Base-by-base conservation (phyloP, 768 basidiomycete genomes). In the Cystobasidium ongulense region DNA sequence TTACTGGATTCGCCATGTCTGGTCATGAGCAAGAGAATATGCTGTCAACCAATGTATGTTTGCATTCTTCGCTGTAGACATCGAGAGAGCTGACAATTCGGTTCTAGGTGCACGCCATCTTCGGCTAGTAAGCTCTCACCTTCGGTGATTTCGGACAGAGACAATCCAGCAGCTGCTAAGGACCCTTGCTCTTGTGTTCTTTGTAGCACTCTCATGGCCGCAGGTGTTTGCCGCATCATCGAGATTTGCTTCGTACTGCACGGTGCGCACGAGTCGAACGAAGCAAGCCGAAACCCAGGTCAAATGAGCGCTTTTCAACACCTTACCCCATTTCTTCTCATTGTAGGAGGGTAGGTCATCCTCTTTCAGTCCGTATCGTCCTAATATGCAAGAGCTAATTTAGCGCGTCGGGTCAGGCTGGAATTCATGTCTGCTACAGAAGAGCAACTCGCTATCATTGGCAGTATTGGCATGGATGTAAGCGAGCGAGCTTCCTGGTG, bases 361-460 rank as follows among this genome's bases (percentile, higher is more conserved):
- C 33, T 17, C n/a, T n/a, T 11, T 21, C 4, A 8, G n/a, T 4
- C 3, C 46, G 15, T n/a, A 8, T 50, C 46, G 21, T 4, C 46
- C 46, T n/a, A n/a, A n/a, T n/a, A n/a, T n/a, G n/a, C n/a, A n/a
- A n/a, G n/a, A n/a, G n/a, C n/a, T n/a, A n/a, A n/a, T n/a, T n/a
- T n/a, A n/a, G n/a, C n/a, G n/a, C n/a, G n/a, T n/a, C n/a, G n/a
- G n/a, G n/a, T n/a, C 53, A 59, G 57, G 15, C 57, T 64, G 23
- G 36, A 64, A 35, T 64, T 64, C 38, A 64, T 64, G 63, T 38
- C 63, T 35, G 63, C 63, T 64, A 64, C 63, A 13, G 63, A 64
- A 23, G 63, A 64, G 35, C 36, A 64, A 36, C 35, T 64, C 17
- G 41, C 10, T 25, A 38, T 38, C 1, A 41, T 64, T 25, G 29